Evolutionary conservation across 2,329 filamentous ascomycete genomes (phyloP).

Genomic region (Phoma sp.): DNA sequence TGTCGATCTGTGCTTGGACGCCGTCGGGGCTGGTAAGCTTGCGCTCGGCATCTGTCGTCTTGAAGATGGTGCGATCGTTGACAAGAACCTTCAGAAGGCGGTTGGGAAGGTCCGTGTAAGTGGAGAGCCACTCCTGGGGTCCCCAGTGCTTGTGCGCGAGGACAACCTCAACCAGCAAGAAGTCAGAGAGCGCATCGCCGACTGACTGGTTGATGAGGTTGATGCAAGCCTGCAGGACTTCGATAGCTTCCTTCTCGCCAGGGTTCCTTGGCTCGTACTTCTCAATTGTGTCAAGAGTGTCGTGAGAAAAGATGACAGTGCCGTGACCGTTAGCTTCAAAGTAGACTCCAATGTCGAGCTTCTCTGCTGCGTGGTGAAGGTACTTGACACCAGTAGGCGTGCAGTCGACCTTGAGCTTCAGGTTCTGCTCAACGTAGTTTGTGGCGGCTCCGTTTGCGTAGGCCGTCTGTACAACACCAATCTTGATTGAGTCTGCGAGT

Average conservation of each 20-base stretch:
- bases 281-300: constrained; percentile 79
- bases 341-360: constrained; percentile 95
- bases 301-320: constrained; percentile 90
- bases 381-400: constrained; percentile 97
- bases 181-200: constrained; percentile 93
- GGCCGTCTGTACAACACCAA: constrained; percentile 95
- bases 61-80: constrained; percentile 84
- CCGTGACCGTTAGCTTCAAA: constrained; percentile 99
- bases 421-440: constrained; percentile 85
- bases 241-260: constrained; percentile 87
- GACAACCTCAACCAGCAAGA: constrained; percentile 94
- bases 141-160: constrained; percentile 94
- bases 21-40: constrained; percentile 80
- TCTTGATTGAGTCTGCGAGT: constrained; percentile 79
- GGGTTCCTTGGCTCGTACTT: constrained; percentile 86
- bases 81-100: constrained; percentile 94
- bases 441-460: constrained; percentile 98
- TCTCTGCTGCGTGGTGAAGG: constrained; percentile 93
- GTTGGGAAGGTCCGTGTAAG: constrained; percentile 94
- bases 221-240: constrained; percentile 81
- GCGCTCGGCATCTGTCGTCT: constrained; percentile 90
- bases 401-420: constrained; percentile 89
- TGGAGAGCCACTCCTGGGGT: constrained; percentile 88
- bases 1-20: constrained; percentile 85
- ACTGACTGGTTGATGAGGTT: constrained; percentile 98